Percentiles rank a stretch among this genome's conserved stretches.
phyloP scores from a whole-genome alignment of 352 stramenopile genomes.

The Phytophthora hibernalis region DNA sequence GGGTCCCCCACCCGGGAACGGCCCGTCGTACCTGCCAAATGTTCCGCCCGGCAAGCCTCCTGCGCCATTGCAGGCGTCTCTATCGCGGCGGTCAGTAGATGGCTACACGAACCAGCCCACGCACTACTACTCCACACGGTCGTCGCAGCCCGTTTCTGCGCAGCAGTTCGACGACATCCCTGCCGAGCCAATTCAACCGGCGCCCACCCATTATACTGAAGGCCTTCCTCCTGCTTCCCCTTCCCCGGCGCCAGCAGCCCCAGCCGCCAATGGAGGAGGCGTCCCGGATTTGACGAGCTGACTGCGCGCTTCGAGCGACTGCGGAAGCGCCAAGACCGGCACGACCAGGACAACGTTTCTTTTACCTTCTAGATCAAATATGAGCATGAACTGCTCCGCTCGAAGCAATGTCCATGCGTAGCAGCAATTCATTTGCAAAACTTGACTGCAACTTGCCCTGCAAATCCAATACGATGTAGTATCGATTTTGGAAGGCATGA shows the following conservation, averaged over 20 bases:
- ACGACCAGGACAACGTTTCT: slow-evolving; percentile 57
- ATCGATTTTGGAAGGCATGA: no score
- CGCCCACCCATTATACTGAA: slow-evolving; percentile 20
- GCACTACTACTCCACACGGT: slow-evolving; percentile 41
- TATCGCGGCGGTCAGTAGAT: slow-evolving; percentile 46
- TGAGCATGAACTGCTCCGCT: not conserved
- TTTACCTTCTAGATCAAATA: slow-evolving; percentile 71
- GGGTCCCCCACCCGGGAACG: slow-evolving; percentile 51
- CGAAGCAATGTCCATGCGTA: not conserved
- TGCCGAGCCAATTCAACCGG: slow-evolving; percentile 12
- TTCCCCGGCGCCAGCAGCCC: slow-evolving; percentile 8
- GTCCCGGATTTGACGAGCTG: slow-evolving; percentile 94
- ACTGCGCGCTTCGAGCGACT: slow-evolving; percentile 93
- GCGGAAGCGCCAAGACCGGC: slow-evolving; percentile 71
- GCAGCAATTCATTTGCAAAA: no score
- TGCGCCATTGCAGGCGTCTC: slow-evolving; percentile 23
- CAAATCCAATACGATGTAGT: no score
- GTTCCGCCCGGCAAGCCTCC: slow-evolving; percentile 43
- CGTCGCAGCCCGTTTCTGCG: slow-evolving; percentile 9
- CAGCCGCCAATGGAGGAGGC: slow-evolving; percentile 38
- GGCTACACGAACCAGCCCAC: slow-evolving; percentile 50
- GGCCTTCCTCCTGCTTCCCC: slow-evolving; percentile 17
- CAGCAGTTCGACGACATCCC: slow-evolving; percentile 24
- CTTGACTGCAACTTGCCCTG: no score
- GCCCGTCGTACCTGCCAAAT: slow-evolving; percentile 53